A percentile compares a stretch with the other conserved stretches of the same genome.
These are phyloP conservation scores for Tuber melanosporum DNA, from an alignment of 495 filamentous ascomycete genomes.

Conservation along the genomic window DNA sequence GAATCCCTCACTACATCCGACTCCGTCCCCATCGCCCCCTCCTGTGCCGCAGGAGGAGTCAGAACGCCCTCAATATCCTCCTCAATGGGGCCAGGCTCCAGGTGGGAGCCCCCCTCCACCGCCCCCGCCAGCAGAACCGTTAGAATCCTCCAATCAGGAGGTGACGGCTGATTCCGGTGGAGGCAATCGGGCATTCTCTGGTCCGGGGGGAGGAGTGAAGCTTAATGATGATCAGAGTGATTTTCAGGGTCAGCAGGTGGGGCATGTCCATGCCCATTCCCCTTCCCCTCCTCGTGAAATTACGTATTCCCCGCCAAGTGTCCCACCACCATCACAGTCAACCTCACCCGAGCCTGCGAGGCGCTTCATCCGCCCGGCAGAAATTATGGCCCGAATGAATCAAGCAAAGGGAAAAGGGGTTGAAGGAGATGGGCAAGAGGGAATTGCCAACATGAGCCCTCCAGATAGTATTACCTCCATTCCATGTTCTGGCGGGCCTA, in stretches of 20 bases:
- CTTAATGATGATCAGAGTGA: not conserved
- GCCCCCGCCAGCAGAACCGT: not conserved
- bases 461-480: not conserved
- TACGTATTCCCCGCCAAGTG: not conserved
- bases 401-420: slow-evolving; percentile 24
- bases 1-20: not conserved
- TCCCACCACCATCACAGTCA: slow-evolving; percentile 5
- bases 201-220: not conserved
- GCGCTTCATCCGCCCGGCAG: slow-evolving; percentile 23
- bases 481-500: not conserved
- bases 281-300: not conserved
- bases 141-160: not conserved
- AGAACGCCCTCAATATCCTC: not conserved
- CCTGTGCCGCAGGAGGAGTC: not conserved
- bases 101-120: not conserved
- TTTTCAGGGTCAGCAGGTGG: not conserved
- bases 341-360: slow-evolving; percentile 11
- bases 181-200: not conserved
- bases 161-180: not conserved
- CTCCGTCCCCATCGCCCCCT: not conserved
- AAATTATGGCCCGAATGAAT: slow-evolving; percentile 24
- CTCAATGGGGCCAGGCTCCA: not conserved
- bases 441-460: not conserved
- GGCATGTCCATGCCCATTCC: not conserved
- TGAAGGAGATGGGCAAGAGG: not conserved